These are phyloP conservation scores for Nicotiana otophora DNA, from an alignment of 257 asterid species.

Conservation along the genomic window DNA sequence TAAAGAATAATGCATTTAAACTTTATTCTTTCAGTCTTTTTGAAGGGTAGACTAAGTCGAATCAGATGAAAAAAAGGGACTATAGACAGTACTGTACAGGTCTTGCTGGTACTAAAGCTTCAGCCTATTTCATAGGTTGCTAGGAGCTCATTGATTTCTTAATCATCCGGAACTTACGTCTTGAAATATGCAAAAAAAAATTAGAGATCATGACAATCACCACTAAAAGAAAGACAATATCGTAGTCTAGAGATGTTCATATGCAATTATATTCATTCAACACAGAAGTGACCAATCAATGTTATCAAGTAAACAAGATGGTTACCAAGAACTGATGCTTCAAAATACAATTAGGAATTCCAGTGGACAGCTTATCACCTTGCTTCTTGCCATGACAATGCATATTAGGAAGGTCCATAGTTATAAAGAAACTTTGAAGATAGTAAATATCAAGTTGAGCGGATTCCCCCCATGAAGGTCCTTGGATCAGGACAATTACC, in stretches of 20 bases:
- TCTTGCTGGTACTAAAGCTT: no score
- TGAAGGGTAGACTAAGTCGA: background rate
- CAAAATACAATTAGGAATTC: background rate
- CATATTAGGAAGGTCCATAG: background rate
- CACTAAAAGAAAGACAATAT: background rate
- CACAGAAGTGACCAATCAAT: background rate
- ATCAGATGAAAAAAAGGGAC: no score
- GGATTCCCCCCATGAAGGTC: constrained; percentile 81
- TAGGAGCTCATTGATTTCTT: background rate
- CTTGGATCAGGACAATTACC: constrained; percentile 80
- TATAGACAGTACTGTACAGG: no score
- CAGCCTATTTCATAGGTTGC: no score
- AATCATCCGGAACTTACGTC: background rate
- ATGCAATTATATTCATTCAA: background rate
- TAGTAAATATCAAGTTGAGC: constrained; percentile 28
- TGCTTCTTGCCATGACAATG: background rate
- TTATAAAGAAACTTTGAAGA: background rate
- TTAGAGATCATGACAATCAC: background rate
- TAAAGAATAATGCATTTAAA: background rate
- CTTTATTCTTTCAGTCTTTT: background rate
- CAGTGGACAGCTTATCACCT: background rate
- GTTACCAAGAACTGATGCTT: background rate
- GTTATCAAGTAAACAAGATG: constrained; percentile 1
- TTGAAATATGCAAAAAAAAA: background rate
- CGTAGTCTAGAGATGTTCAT: background rate